A percentile compares a stretch with the other conserved stretches of the same genome.
Conservation (phyloP, 2,329 filamentous ascomycete genomes). For the Mariannaea sp. region DNA sequence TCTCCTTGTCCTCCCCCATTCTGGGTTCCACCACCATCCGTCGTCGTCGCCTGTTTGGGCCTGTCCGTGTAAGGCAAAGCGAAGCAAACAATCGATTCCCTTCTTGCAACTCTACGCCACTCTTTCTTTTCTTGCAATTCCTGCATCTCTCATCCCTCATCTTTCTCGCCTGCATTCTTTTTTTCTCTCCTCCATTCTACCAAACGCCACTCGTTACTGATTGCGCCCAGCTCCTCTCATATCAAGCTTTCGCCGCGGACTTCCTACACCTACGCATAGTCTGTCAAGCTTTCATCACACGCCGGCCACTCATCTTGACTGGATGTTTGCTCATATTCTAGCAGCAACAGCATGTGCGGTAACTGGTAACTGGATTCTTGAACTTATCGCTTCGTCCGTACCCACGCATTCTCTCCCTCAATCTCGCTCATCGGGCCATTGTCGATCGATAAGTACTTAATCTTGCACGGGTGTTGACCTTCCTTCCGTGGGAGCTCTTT, state of each 20-base stretch:
- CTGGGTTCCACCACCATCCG: constrained; percentile 35
- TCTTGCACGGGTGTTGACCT: constrained; percentile 20
- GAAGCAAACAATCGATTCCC: constrained; percentile 35
- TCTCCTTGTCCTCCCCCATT: constrained; percentile 33
- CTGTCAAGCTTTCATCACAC: background rate
- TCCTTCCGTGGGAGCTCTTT: constrained; percentile 19
- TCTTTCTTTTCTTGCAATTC: constrained; percentile 18
- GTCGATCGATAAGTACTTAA: constrained; percentile 12
- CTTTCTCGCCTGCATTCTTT: constrained; percentile 1
- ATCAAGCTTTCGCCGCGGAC: background rate
- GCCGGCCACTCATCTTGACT: background rate
- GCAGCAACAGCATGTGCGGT: background rate
- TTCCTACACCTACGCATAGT: background rate
- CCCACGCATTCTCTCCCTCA: no score
- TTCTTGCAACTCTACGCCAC: constrained; percentile 24
- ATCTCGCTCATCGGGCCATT: constrained; percentile 6
- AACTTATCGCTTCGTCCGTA: background rate
- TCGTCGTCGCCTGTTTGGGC: constrained; percentile 35
- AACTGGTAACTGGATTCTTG: background rate
- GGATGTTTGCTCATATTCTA: background rate
- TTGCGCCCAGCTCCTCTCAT: background rate
- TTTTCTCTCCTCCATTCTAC: constrained; percentile 1
- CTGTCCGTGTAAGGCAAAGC: constrained; percentile 37
- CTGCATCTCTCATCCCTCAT: constrained; percentile 5
- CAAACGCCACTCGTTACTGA: background rate